phyloP scores from a whole-genome alignment of 768 basidiomycete species.

The Lactarius sanguifluus region DNA sequence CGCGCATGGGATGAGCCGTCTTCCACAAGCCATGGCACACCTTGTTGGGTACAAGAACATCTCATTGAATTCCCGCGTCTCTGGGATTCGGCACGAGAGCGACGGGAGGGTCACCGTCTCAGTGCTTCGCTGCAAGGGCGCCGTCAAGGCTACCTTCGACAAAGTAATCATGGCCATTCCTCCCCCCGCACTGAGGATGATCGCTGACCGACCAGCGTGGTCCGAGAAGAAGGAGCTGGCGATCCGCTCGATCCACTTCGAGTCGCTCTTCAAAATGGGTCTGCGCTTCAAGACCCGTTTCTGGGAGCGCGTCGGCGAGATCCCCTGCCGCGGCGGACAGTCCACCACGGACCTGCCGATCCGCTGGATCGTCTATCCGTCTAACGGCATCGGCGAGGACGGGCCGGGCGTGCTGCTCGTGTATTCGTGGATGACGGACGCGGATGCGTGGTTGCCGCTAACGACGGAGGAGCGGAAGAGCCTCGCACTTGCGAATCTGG shows the following conservation, averaged over 20 bases:
- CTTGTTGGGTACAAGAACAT: conserved; percentile 31
- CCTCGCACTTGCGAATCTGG: conserved; percentile 31
- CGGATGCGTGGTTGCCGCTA: conserved; percentile 29
- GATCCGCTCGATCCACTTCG: conserved; percentile 33
- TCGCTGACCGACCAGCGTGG: conserved; percentile 31
- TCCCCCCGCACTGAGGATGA: conserved; percentile 33
- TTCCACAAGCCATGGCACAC: conserved; percentile 31
- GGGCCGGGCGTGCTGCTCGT: conserved; percentile 34
- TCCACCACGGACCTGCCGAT: conserved; percentile 30
- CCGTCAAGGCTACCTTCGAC: conserved; percentile 28
- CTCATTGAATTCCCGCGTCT: conserved; percentile 30
- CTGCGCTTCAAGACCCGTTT: conserved; percentile 31
- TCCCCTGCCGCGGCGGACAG: conserved; percentile 24
- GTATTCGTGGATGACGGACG: conserved; percentile 35
- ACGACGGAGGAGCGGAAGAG: conserved; percentile 28
- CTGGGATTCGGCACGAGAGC: conserved; percentile 22
- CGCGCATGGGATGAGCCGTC: conserved; percentile 31
- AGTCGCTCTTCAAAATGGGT: conserved; percentile 33
- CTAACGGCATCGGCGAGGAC: conserved; percentile 26
- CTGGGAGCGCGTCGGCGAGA: conserved; percentile 25
- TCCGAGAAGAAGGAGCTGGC: conserved; percentile 29
- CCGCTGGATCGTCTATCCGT: conserved; percentile 29
- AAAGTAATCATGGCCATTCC: conserved; percentile 32
- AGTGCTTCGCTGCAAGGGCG: conserved; percentile 3
- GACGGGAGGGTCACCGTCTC: conserved; percentile 25